Evolutionary conservation across 2,329 filamentous ascomycete species (phyloP).

Genomic region (Sporothrix globosa): DNA sequence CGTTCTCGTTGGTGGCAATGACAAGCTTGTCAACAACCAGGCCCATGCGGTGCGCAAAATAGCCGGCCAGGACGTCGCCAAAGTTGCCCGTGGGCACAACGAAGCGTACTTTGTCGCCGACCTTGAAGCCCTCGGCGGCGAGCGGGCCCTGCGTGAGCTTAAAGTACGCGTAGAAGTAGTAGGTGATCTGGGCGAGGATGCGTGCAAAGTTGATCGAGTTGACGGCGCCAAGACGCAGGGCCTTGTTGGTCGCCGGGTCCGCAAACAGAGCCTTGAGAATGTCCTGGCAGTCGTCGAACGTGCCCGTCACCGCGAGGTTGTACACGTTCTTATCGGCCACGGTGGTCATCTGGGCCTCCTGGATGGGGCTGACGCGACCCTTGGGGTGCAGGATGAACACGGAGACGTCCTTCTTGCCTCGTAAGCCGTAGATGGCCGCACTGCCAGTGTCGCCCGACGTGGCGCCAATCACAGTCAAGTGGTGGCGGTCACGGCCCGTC

Average conservation of each 20-base stretch:
- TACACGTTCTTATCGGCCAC: slow-evolving; percentile 89
- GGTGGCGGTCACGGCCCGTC: slow-evolving; percentile 68
- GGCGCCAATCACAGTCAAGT: slow-evolving; percentile 83
- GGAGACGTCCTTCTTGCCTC: slow-evolving; percentile 95
- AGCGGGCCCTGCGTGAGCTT: slow-evolving; percentile 60
- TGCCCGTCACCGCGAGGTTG: slow-evolving; percentile 85
- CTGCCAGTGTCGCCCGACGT: slow-evolving; percentile 90
- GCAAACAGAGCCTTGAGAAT: slow-evolving; percentile 92
- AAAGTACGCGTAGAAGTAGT: slow-evolving; percentile 97
- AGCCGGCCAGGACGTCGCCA: slow-evolving; percentile 86
- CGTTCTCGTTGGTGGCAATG: slow-evolving; percentile 95
- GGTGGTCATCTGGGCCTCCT: slow-evolving; percentile 97
- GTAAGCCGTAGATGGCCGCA: slow-evolving; percentile 91
- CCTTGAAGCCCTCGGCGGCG: slow-evolving; percentile 60
- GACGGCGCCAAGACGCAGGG: slow-evolving; percentile 84
- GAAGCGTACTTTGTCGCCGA: slow-evolving; percentile 74
- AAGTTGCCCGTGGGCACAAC: slow-evolving; percentile 97
- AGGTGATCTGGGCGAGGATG: slow-evolving; percentile 94
- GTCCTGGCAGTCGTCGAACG: slow-evolving; percentile 97
- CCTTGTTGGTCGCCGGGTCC: slow-evolving; percentile 80
- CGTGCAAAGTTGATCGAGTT: slow-evolving; percentile 97
- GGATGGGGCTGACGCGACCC: slow-evolving; percentile 86
- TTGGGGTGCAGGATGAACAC: slow-evolving; percentile 94
- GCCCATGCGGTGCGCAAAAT: slow-evolving; percentile 67
- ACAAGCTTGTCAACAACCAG: slow-evolving; percentile 80